phyloP scores from a whole-genome alignment of 345 rosid genomes.

The Rhizophora apiculata region DNA sequence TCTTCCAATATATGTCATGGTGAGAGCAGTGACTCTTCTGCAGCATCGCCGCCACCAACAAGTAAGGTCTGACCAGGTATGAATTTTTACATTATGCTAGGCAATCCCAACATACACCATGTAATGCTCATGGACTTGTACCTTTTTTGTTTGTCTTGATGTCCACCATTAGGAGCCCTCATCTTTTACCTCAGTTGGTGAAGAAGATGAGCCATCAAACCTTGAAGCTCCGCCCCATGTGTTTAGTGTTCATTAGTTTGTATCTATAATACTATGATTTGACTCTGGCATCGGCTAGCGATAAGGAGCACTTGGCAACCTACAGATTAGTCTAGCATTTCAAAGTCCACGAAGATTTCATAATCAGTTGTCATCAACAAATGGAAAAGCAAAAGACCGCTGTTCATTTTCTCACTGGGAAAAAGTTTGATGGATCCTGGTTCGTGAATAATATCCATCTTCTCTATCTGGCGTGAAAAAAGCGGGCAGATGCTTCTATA shows the following conservation, averaged over 20 bases:
- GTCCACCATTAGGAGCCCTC: constrained; percentile 33
- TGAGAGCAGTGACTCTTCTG: constrained; percentile 44
- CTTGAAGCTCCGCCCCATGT: constrained; percentile 32
- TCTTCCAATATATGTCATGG: constrained; percentile 65
- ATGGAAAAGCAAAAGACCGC: not conserved
- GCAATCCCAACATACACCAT: not conserved
- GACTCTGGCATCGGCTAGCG: not conserved
- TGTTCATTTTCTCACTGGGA: not conserved
- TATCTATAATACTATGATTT: not conserved
- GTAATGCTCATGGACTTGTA: not conserved
- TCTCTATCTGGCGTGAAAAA: not conserved
- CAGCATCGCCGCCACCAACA: constrained; percentile 44
- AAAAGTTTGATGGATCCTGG: not conserved
- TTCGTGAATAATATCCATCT: not conserved
- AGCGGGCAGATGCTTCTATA: not conserved
- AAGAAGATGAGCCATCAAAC: constrained; percentile 46
- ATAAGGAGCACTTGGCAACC: not conserved
- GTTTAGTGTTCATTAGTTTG: constrained; percentile 3
- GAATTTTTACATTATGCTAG: not conserved
- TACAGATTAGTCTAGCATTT: not conserved
- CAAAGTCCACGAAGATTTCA: not conserved
- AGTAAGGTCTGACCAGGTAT: constrained; percentile 23
- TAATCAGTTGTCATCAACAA: not conserved
- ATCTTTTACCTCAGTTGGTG: constrained; percentile 43
- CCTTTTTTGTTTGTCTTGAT: not conserved